A percentile compares a stretch with the other conserved stretches of the same genome.
Evolutionary conservation across 192 early-diverging fungal species (phyloP).

Genomic region (Haplosporangium gracile): DNA sequence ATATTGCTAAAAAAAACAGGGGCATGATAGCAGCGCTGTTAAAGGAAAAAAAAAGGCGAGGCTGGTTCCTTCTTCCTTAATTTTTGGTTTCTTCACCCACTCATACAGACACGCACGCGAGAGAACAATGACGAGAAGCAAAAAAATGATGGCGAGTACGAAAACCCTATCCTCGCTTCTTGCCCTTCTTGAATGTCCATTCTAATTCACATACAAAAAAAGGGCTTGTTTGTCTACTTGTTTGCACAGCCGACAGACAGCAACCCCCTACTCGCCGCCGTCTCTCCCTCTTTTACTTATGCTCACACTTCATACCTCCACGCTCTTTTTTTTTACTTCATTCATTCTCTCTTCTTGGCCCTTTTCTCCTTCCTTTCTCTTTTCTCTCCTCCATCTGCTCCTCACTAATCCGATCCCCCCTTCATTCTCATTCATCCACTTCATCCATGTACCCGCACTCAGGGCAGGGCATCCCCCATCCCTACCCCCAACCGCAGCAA

Average conservation of each 20-base stretch:
- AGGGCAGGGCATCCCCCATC: slow-evolving; percentile 23
- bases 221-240: not conserved
- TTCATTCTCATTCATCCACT: not conserved
- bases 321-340: not conserved
- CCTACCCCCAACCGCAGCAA: not conserved
- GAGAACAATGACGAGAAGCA: not conserved
- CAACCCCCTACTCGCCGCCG: not conserved
- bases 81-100: too few species aligned
- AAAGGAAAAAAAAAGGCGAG: too few species aligned
- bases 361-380: not conserved
- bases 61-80: too few species aligned
- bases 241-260: not conserved
- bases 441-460: slow-evolving; percentile 36
- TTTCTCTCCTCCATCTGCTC: not conserved
- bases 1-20: not conserved
- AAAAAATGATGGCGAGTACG: not conserved
- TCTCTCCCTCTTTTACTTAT: not conserved
- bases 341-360: not conserved
- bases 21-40: too few species aligned
- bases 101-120: too few species aligned
- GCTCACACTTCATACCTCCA: not conserved
- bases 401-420: not conserved
- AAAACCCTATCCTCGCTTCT: too few species aligned
- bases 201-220: not conserved
- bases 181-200: too few species aligned